Evolutionary conservation across 495 filamentous ascomycete species (phyloP), one percentile per base, ranked within the genome.

Genomic region (Parathielavia appendiculata): DNA sequence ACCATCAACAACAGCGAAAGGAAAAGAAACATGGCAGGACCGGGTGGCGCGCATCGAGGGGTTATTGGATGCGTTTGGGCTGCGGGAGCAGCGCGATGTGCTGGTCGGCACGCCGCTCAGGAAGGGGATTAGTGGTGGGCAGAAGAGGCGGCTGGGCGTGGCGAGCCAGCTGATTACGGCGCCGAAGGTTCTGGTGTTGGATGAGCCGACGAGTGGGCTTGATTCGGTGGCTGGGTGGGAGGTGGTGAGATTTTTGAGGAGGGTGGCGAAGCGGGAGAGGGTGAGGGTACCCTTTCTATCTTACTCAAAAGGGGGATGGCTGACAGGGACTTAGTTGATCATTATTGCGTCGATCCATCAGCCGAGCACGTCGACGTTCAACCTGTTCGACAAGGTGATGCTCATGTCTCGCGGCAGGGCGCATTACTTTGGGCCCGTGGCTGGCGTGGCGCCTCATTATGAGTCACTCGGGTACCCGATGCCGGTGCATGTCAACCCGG

Each of bases 211-310:
- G 0, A 87, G 83, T 54, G 89, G 89, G 14, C 69, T 93, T 35
- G 89, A 93, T 67, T 86, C 83, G 39, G 88, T 91, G 58, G 86
- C 86, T 0, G 89, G 91, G 0, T 90, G 79, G 71, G 90, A 86
- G 0, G 91, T 96, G 59, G 78, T 95, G 9, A 81, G 82, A 26
- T 95, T 93, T 73, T 70, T 96, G 57, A 86, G 85, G 76, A 74
- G 80, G 22, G 75, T 91, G 45, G 89, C 83, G 0, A 78, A 76
- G 63, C 70, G 75, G 54, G 83, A 91, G 66, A 87, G 87, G 46
- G 84, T 87, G 66, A 51, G 79, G 63, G 7, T 32, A 88, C 57
- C 23, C 4, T 46, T 30, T 19, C 22, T 2, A 35, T 48, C 32
- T n/a, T n/a, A 1, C 44, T 44, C 16, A 22, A 13, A 13, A 35